Base-by-base conservation (phyloP, 2,329 filamentous ascomycete species). In the Paraconiothyrium brasiliense region DNA sequence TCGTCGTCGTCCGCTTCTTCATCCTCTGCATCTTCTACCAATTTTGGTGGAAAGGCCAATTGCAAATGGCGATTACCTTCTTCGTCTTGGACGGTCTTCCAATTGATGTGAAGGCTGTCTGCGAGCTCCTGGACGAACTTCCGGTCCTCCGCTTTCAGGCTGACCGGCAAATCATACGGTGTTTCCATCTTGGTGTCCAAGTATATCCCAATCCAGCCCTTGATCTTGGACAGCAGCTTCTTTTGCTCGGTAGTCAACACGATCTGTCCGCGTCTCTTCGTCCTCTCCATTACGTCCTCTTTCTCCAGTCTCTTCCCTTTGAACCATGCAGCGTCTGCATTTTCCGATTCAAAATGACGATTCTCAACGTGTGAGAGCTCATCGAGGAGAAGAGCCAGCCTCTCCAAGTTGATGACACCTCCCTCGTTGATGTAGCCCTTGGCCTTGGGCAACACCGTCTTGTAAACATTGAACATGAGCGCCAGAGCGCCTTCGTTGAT, bases 401-500 rank as follows among this genome's bases (percentile, higher is more conserved):
- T 88, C 65, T 90, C 82, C 75, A 99, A 83, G 75, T 98, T 96
- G 79, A 99, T 97, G 50, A 92, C 89, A 72, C 95, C 96, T 58
- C 91, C 89, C 77, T 99, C 93, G 79, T 99, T 99, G 80, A 99
- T 94, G 78, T 98, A 99, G 5, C 95, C 95, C 59, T 92, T 92
- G 72, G 93, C 90, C 75, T 90, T 89, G 8, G 94, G 94, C 62
- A 99, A 83, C 41, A 97, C 89, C 51, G 90, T 86, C 80, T 98
- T 98, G 85, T 99, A 99, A 62, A 97, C 89, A 75, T 91, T 91
- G 79, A 99, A 99, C 95, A 99, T 99, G 75, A 95, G 90, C 27
- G 94, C 92, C 79, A 99, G 83, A 24, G 96, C 95, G 67, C 95
- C 96, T 80, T 99, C 96, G 79, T 99, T 99, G 80, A 99, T 99